These are phyloP conservation scores for Thermomucor indicae-seudaticae DNA, from an alignment of 371 early-diverging fungal species.

Conservation along the genomic window DNA sequence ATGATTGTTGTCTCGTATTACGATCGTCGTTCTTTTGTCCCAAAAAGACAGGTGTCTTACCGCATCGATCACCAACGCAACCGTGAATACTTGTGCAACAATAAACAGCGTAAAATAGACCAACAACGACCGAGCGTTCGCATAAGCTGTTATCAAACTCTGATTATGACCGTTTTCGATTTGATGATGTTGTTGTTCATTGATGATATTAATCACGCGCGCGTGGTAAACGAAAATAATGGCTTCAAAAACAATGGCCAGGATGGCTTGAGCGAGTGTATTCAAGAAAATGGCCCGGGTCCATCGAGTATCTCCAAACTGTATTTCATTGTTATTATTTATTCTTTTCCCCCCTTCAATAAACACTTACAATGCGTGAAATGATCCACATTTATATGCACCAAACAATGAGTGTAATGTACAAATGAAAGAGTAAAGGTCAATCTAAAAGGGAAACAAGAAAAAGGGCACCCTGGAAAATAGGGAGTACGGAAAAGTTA, in stretches of 20 bases:
- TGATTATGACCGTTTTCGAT: slow-evolving; percentile 7
- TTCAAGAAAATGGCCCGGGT: slow-evolving; percentile 41
- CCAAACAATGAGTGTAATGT: no score
- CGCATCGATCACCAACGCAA: slow-evolving; percentile 44
- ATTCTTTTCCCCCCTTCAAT: not conserved
- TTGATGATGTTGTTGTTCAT: slow-evolving; percentile 27
- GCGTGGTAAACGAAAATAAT: slow-evolving; percentile 35
- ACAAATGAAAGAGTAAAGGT: no score
- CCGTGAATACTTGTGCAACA: slow-evolving; percentile 42
- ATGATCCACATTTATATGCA: slow-evolving; percentile 31
- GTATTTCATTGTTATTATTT: not conserved
- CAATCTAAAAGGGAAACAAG: no score
- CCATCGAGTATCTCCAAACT: slow-evolving; percentile 54
- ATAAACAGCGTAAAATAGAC: slow-evolving; percentile 47
- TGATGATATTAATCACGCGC: slow-evolving; percentile 35
- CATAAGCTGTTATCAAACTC: slow-evolving; percentile 22
- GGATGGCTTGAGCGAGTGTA: slow-evolving; percentile 31
- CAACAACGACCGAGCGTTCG: slow-evolving; percentile 41
- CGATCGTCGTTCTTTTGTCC: no score
- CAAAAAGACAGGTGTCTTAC: slow-evolving; percentile 14
- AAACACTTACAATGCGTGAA: slow-evolving; percentile 37
- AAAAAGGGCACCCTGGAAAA: no score
- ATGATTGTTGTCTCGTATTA: not conserved
- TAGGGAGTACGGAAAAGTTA: no score
- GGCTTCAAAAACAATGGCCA: slow-evolving; percentile 43